phyloP scores from a whole-genome alignment of 2,329 filamentous ascomycete species.

The Fusarium sororula region DNA sequence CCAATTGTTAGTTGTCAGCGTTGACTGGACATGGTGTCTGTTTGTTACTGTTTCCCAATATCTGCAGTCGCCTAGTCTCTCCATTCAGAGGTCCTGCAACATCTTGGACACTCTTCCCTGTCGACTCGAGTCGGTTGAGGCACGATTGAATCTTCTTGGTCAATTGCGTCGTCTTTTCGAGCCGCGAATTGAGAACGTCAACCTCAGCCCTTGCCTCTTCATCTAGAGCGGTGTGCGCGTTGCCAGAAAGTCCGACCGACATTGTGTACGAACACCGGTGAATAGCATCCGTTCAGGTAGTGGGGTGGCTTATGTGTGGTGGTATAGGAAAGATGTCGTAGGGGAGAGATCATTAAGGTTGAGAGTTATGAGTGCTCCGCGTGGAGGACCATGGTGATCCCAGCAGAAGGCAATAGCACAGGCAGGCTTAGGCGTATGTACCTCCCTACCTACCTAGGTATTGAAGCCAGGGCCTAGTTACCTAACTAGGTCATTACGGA shows the following conservation, averaged over 20 bases:
- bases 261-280: slow-evolving; percentile 46
- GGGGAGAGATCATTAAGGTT: not conserved
- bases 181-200: slow-evolving; percentile 74
- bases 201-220: slow-evolving; percentile 76
- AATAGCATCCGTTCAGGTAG: not conserved
- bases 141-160: slow-evolving; percentile 96
- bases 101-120: slow-evolving; percentile 89
- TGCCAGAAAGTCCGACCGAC: slow-evolving; percentile 60
- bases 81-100: slow-evolving; percentile 92
- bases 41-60: slow-evolving; percentile 77
- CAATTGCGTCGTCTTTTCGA: slow-evolving; percentile 91
- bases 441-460: not conserved
- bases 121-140: slow-evolving; percentile 82
- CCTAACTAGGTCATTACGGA: slow-evolving; percentile 24
- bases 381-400: slow-evolving; percentile 4
- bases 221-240: slow-evolving; percentile 62
- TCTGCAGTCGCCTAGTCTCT: slow-evolving; percentile 89
- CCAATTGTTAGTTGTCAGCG: slow-evolving; percentile 18
- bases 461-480: not conserved
- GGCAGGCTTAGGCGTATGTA: not conserved
- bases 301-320: not conserved
- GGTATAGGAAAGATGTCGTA: not conserved
- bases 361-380: not conserved
- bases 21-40: slow-evolving; percentile 6
- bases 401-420: not conserved